A percentile compares a stretch with the other conserved stretches of the same genome.
Evolutionary conservation across 257 asterid species (phyloP).

Genomic region (Rubia yunnanensis): DNA sequence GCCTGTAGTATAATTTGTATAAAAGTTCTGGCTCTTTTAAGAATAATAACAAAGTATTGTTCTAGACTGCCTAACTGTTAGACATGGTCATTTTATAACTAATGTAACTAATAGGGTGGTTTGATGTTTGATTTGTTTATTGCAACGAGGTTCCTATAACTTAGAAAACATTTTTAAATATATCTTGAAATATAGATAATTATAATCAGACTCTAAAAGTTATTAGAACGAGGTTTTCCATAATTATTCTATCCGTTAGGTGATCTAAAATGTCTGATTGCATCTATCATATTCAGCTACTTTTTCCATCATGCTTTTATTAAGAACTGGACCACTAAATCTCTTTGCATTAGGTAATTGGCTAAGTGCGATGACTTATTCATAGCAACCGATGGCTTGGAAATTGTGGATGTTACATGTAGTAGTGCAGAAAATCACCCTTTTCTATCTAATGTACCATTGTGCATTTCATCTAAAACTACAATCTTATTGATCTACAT

Average conservation of each 20-base stretch:
- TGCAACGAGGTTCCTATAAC: too few relatives aligned
- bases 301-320: not conserved
- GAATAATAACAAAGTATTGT: too few relatives aligned
- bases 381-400: not conserved
- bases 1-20: not conserved
- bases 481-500: not conserved
- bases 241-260: too few relatives aligned
- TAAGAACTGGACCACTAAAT: not conserved
- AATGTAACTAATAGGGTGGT: too few relatives aligned
- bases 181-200: too few relatives aligned
- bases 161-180: too few relatives aligned
- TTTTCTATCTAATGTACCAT: not conserved
- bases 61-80: too few relatives aligned
- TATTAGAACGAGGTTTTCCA: too few relatives aligned
- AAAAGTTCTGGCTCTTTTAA: not conserved
- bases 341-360: not conserved
- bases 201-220: too few relatives aligned
- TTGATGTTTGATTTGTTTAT: too few relatives aligned
- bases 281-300: not conserved
- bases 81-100: too few relatives aligned
- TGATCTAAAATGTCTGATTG: not conserved
- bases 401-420: not conserved
- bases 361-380: not conserved
- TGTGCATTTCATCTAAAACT: not conserved
- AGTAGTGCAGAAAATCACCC: not conserved